Conservation (phyloP, 1,284 basidiomycete species). For the Entoloma clypeatum region DNA sequence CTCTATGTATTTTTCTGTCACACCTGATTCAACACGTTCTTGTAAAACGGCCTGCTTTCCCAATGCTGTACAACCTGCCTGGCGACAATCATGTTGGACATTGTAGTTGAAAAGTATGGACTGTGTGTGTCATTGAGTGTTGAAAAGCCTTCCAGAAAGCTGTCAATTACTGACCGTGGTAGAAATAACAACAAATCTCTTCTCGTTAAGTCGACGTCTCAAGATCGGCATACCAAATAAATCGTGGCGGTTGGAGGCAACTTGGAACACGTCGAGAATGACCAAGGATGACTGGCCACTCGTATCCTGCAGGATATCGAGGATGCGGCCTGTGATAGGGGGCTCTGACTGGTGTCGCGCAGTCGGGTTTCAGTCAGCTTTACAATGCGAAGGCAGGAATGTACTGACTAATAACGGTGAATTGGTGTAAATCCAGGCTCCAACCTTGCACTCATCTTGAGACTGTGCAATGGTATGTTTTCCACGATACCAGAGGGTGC, state of each 20-base stretch:
- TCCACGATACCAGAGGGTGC: conserved; percentile 12
- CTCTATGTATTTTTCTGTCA: conserved; percentile 19
- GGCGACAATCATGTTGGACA: conserved; percentile 25
- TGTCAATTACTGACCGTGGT: conserved; percentile 8
- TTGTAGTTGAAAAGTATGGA: conserved; percentile 22
- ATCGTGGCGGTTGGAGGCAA: conserved; percentile 9
- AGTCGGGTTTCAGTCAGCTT: too few relatives aligned
- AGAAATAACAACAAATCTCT: conserved; percentile 4
- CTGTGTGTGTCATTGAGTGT: conserved; percentile 9
- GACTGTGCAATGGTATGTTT: conserved; percentile 14
- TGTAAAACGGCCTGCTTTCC: conserved; percentile 23
- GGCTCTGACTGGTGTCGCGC: background rate
- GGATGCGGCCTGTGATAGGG: conserved; percentile 10
- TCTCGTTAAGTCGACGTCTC: conserved; percentile 7
- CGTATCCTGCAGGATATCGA: conserved; percentile 13
- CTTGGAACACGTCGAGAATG: conserved; percentile 14
- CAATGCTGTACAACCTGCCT: conserved; percentile 23
- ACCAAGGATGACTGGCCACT: conserved; percentile 3
- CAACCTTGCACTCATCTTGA: conserved; percentile 12
- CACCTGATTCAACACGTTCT: conserved; percentile 24
- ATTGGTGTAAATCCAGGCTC: conserved; percentile 14
- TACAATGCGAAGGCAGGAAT: background rate
- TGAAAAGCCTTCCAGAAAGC: background rate
- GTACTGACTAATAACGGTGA: conserved; percentile 11
- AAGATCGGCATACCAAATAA: conserved; percentile 17